These are phyloP conservation scores for Aphanomyces stellatus DNA, from an alignment of 352 stramenopile species.

Conservation along the genomic window DNA sequence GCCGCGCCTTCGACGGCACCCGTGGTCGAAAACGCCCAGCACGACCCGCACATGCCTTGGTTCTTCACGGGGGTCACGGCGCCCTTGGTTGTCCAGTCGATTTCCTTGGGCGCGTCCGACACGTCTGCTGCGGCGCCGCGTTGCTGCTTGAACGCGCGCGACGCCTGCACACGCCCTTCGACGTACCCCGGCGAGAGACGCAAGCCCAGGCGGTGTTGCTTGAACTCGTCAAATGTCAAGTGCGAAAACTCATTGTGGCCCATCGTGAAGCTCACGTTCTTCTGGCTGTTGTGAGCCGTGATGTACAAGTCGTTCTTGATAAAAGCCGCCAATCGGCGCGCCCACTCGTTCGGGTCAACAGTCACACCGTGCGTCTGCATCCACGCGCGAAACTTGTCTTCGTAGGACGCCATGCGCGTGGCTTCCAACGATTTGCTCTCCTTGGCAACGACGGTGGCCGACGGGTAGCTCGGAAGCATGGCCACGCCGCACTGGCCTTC, in stretches of 20 bases:
- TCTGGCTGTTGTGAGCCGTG: constrained; percentile 20
- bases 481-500: no score
- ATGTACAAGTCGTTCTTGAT: constrained; percentile 30
- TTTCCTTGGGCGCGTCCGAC: constrained; percentile 24
- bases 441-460: no score
- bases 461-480: no score
- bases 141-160: background rate
- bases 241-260: constrained; percentile 31
- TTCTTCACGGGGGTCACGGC: constrained; percentile 85
- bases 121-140: no score
- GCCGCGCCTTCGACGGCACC: constrained; percentile 96
- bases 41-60: constrained; percentile 84
- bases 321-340: constrained; percentile 23
- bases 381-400: constrained; percentile 25
- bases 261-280: constrained; percentile 22
- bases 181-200: constrained; percentile 22
- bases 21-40: constrained; percentile 97
- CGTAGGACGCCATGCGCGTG: constrained; percentile 18
- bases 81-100: constrained; percentile 25
- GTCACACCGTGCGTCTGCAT: constrained; percentile 17
- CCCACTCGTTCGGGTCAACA: constrained; percentile 22
- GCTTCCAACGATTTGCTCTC: no score
- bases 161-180: constrained; percentile 1
- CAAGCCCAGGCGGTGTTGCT: constrained; percentile 21
- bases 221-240: constrained; percentile 29